Evolutionary conservation across 768 basidiomycete genomes (phyloP).

Genomic region (Amanita rimosa): DNA sequence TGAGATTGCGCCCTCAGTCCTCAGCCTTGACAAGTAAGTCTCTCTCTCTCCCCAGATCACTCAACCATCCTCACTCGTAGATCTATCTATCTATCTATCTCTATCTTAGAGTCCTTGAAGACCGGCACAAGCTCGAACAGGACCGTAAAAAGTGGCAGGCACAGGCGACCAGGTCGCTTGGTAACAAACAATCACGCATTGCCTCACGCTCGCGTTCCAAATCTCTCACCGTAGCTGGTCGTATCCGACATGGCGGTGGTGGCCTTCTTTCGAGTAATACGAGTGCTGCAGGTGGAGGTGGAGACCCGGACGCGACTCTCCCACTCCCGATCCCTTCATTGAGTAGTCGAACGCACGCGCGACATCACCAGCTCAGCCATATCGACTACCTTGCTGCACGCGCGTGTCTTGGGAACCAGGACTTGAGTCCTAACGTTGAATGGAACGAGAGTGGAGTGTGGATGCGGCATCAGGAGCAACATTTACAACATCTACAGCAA

Average conservation of each 20-base stretch:
- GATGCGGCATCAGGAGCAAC: background rate
- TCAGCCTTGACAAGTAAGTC: conserved; percentile 41
- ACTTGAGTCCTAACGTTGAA: conserved; percentile 31
- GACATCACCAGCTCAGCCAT: conserved; percentile 18
- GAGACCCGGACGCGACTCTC: too few relatives aligned
- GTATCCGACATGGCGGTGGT: conserved; percentile 9
- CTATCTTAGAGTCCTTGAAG: conserved; percentile 68
- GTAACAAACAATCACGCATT: conserved; percentile 51
- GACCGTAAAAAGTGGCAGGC: conserved; percentile 59
- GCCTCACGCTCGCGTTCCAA: conserved; percentile 55
- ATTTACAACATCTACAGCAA: background rate
- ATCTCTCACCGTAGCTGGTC: conserved; percentile 32
- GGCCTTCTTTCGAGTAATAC: background rate
- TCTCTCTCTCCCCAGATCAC: background rate
- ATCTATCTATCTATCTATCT: too few relatives aligned
- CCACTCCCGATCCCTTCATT: too few relatives aligned
- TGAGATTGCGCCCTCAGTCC: conserved; percentile 48
- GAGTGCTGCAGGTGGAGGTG: too few relatives aligned
- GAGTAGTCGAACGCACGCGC: too few relatives aligned
- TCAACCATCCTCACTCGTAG: conserved; percentile 2
- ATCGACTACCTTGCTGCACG: conserved; percentile 58
- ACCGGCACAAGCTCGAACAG: conserved; percentile 46
- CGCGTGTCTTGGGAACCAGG: conserved; percentile 57
- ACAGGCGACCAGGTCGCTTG: conserved; percentile 51
- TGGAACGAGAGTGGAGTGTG: background rate